phyloP scores from a whole-genome alignment of 768 basidiomycete species.

The Boletus insuetus region DNA sequence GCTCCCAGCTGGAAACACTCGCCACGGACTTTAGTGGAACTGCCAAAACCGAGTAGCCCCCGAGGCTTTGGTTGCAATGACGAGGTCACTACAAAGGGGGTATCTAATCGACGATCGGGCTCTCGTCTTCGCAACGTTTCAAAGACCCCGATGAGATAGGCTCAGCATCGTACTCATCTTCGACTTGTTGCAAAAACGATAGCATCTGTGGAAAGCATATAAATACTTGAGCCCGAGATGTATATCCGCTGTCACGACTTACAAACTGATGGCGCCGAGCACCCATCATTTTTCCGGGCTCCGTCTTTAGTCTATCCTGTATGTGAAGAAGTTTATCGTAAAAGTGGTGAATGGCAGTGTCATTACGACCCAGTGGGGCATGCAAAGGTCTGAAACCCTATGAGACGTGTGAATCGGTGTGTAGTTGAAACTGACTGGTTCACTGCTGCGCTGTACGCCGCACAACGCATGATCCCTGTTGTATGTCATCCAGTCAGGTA shows the following conservation, averaged over 20 bases:
- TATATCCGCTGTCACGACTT: slow-evolving; percentile 15
- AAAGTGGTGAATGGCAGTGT: slow-evolving; percentile 77
- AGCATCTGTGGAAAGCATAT: slow-evolving; percentile 46
- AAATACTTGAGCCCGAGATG: slow-evolving; percentile 1
- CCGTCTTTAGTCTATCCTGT: slow-evolving; percentile 72
- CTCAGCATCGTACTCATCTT: slow-evolving; percentile 46
- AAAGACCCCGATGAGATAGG: neutral
- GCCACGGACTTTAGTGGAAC: no score
- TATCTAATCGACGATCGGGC: neutral
- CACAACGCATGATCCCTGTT: slow-evolving; percentile 62
- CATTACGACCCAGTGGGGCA: slow-evolving; percentile 46
- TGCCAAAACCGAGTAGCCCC: no score
- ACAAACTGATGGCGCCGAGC: slow-evolving; percentile 72
- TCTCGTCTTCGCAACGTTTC: neutral
- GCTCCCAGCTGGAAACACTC: no score
- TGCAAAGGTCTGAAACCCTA: slow-evolving; percentile 38
- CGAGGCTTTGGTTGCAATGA: neutral
- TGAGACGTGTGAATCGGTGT: neutral
- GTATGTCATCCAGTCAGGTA: neutral
- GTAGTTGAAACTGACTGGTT: slow-evolving; percentile 40
- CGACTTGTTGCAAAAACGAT: slow-evolving; percentile 56
- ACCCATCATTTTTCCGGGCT: slow-evolving; percentile 63
- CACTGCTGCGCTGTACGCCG: slow-evolving; percentile 56
- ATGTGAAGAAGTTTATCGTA: slow-evolving; percentile 83
- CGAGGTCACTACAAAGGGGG: neutral